Evolutionary conservation across 163 green algal genomes (phyloP).

Genomic region (Coccomyxa subellipsoidea): DNA sequence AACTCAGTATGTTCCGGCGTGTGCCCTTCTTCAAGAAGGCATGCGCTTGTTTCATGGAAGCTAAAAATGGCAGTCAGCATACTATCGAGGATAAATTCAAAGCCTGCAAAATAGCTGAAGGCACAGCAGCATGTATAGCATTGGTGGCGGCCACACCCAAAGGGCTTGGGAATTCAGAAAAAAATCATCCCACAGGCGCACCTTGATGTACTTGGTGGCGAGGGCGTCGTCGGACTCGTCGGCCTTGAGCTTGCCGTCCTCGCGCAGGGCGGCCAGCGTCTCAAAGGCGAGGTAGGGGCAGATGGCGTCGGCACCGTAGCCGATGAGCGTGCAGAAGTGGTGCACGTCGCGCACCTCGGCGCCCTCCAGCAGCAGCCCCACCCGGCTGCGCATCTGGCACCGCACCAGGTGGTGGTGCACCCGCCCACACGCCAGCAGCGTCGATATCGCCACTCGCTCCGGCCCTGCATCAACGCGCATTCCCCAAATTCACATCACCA

Average conservation of each 20-base stretch:
- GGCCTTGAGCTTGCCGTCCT: conserved; percentile 72
- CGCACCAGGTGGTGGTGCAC: conserved; percentile 90
- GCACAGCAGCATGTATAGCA: too few species aligned
- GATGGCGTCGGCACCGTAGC: conserved; percentile 90
- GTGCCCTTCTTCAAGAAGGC: too few species aligned
- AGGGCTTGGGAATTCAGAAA: not conserved
- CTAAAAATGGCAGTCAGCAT: too few species aligned
- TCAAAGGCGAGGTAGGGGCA: conserved; percentile 95
- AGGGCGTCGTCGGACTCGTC: conserved; percentile 49
- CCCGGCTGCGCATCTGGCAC: conserved; percentile 58
- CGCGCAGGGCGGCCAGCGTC: conserved; percentile 68
- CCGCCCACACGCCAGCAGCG: conserved; percentile 79
- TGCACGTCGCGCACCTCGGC: conserved; percentile 83
- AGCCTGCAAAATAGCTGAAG: too few species aligned
- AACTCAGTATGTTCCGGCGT: too few species aligned
- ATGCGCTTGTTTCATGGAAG: too few species aligned
- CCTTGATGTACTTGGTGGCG: conserved; percentile 78
- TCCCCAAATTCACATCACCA: too few species aligned
- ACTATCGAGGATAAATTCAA: too few species aligned
- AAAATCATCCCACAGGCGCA: not conserved
- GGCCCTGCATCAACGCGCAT: conserved; percentile 28
- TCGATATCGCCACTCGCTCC: conserved; percentile 66
- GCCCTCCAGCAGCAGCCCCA: conserved; percentile 84
- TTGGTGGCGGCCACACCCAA: not conserved
- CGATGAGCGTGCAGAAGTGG: conserved; percentile 91